Conservation (phyloP, 2,329 filamentous ascomycete genomes). For the Talaromyces albobiverticillius region DNA sequence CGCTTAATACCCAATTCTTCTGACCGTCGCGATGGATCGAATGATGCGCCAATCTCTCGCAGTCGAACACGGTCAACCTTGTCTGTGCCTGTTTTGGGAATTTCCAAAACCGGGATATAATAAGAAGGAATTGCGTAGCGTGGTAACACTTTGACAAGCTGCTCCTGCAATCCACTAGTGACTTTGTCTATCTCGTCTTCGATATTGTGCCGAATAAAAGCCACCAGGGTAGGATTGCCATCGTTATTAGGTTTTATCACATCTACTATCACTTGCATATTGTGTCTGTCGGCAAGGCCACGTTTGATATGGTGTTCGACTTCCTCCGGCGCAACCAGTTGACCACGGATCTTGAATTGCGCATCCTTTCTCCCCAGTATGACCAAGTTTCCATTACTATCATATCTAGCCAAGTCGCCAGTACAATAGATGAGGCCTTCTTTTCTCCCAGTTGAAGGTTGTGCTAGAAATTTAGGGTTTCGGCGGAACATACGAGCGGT, state of each 20-base stretch:
- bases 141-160: slow-evolving; percentile 6
- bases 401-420: slow-evolving; percentile 32
- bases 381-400: slow-evolving; percentile 25
- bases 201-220: slow-evolving; percentile 1
- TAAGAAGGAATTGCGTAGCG: slow-evolving; percentile 14
- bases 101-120: slow-evolving; percentile 10
- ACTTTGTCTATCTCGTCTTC: background rate
- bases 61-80: slow-evolving; percentile 5
- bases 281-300: background rate
- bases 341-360: slow-evolving; percentile 34
- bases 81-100: slow-evolving; percentile 9
- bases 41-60: background rate
- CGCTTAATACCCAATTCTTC: background rate
- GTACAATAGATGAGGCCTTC: slow-evolving; percentile 51
- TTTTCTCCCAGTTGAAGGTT: slow-evolving; percentile 47
- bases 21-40: background rate
- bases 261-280: background rate
- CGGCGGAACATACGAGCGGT: slow-evolving; percentile 24
- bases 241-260: background rate
- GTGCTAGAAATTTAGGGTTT: slow-evolving; percentile 28
- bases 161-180: background rate
- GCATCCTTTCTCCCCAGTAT: slow-evolving; percentile 32
- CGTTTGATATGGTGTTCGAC: slow-evolving; percentile 22
- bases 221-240: background rate
- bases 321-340: slow-evolving; percentile 33